These are phyloP conservation scores for Apiotrichum gamsii DNA, from an alignment of 1,284 basidiomycete species.

Conservation along the genomic window DNA sequence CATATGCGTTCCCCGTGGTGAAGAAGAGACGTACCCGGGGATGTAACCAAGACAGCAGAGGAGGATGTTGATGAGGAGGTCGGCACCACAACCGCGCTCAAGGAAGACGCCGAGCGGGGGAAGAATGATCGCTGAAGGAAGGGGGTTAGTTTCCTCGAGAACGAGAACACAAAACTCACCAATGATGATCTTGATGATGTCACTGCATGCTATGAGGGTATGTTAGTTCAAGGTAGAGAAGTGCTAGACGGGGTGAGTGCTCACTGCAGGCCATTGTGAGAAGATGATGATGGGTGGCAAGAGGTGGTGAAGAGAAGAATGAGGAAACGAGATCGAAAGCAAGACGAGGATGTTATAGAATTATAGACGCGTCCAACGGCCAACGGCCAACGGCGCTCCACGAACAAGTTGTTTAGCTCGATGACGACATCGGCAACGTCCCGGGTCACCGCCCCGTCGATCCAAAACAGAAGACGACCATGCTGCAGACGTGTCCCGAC, in stretches of 20 bases:
- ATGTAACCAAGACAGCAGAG: constrained; percentile 42
- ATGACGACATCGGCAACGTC: no score
- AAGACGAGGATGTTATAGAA: no score
- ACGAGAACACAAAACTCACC: not conserved
- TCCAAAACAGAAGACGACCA: no score
- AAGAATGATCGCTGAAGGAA: no score
- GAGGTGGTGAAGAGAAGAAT: no score
- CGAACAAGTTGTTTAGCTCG: no score
- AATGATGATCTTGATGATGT: constrained; percentile 39
- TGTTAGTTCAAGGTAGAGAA: not conserved
- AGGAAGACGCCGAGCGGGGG: constrained; percentile 44
- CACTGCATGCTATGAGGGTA: constrained; percentile 24
- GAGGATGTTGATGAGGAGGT: constrained; percentile 41
- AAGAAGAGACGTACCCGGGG: constrained; percentile 20
- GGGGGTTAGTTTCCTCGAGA: not conserved
- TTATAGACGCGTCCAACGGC: no score
- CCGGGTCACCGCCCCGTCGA: no score
- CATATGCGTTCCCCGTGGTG: not conserved
- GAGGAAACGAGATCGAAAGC: no score
- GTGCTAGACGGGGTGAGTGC: not conserved
- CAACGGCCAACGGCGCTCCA: no score
- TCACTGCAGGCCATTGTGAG: constrained; percentile 1
- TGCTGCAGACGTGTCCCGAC: no score
- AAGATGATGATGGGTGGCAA: no score
- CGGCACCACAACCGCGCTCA: constrained; percentile 39